Evolutionary conservation across 2,329 filamentous ascomycete species (phyloP).

Genomic region (Scedosporium aurantiacum): DNA sequence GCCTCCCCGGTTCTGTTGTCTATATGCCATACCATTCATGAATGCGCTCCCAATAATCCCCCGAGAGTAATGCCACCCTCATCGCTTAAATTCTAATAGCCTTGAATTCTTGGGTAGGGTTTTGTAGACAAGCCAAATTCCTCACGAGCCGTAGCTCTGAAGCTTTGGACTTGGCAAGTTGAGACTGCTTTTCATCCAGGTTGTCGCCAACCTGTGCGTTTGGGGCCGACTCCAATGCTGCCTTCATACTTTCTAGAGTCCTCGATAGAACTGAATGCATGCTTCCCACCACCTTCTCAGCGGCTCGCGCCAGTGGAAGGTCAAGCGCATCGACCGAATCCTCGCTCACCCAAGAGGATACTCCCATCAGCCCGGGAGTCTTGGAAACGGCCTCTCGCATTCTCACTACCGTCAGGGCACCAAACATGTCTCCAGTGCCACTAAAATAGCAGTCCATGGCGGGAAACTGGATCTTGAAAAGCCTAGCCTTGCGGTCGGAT

Average conservation of each 20-base stretch:
- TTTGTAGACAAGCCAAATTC: slow-evolving; percentile 56
- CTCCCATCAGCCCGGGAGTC: slow-evolving; percentile 32
- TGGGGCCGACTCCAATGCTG: slow-evolving; percentile 19
- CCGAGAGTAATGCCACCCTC: neutral
- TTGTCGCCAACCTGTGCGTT: slow-evolving; percentile 30
- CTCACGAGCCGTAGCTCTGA: slow-evolving; percentile 77
- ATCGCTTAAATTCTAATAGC: slow-evolving; percentile 28
- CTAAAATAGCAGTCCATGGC: slow-evolving; percentile 88
- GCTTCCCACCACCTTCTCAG: slow-evolving; percentile 77
- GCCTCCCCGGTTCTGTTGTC: neutral
- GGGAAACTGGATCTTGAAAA: slow-evolving; percentile 81
- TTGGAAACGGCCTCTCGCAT: slow-evolving; percentile 68
- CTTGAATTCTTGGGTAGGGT: slow-evolving; percentile 54
- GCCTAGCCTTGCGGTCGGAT: slow-evolving; percentile 54
- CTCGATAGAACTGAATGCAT: slow-evolving; percentile 78
- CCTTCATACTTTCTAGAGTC: slow-evolving; percentile 53
- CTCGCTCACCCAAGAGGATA: slow-evolving; percentile 61
- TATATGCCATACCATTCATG: neutral
- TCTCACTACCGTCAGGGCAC: slow-evolving; percentile 75
- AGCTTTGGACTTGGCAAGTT: slow-evolving; percentile 68
- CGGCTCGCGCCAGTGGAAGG: slow-evolving; percentile 71
- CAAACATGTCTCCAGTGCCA: slow-evolving; percentile 98
- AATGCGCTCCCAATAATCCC: neutral
- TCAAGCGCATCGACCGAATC: slow-evolving; percentile 60
- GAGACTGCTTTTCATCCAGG: slow-evolving; percentile 42